Base-by-base conservation (phyloP, 1,284 basidiomycete genomes). In the Ganoderma boninense region DNA sequence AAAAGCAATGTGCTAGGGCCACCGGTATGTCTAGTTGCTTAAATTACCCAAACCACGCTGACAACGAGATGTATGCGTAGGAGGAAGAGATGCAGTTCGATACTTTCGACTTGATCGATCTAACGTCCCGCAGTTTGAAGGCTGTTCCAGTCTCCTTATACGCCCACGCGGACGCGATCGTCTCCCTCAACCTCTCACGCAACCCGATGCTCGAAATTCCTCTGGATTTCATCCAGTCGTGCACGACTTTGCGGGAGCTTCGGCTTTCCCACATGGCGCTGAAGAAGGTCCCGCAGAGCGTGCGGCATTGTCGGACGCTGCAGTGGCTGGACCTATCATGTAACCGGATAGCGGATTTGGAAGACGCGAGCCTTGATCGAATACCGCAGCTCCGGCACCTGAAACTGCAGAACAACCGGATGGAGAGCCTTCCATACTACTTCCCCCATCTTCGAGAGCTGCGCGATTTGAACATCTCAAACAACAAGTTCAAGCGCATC, bases 201-300 rank as follows among this genome's bases (percentile, higher is more conserved):
- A 99, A 99, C 79, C 97, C 97, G 1, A 96, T 98, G 89, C 90
- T 97, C 66, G 97, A 99, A 80, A 92, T 99, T 46, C 98, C 98
- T 0, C 90, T 96, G 63, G 98, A 99, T 82, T 99, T 99, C 80
- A 93, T 98, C 65, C 95, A 99, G 81, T 90, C 93, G 13, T 98
- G 97, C 79, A 90, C 89, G 3, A 89, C 86, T 6, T 87, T 99
- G 40, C 92, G 92, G 64, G 96, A 97, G 77, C 89, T 99, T 64
- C 90, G 93, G 11, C 86, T 99, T 67, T 93, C 93, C n/a, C 91
- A 96, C 75, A 97, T 98, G 92, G 95, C 95, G 16, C 92, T 98
- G 85, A 99, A 98, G 83, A 92, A 94, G 71, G 93, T 99, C 0
- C 97, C 97, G 0, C 91, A 92, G 69, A 94, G 92, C 72, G 89